Evolutionary conservation across 2,329 filamentous ascomycete species (phyloP).

Genomic region (Ophiocordyceps robertsii): DNA sequence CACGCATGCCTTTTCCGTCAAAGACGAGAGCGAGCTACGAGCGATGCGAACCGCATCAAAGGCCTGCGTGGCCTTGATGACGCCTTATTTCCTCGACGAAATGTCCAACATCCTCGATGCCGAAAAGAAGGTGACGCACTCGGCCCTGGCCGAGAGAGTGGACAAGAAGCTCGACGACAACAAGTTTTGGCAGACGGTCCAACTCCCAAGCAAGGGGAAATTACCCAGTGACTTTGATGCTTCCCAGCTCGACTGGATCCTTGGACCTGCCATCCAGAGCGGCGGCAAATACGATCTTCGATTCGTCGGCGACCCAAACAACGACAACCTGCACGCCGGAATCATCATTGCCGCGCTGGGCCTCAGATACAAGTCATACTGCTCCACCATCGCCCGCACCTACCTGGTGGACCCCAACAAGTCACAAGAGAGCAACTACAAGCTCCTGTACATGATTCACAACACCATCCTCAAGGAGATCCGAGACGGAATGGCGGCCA

Average conservation of each 20-base stretch:
- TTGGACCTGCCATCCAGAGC: constrained; percentile 84
- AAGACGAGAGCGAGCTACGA: constrained; percentile 88
- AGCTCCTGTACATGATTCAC: constrained; percentile 71
- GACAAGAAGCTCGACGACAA: constrained; percentile 83
- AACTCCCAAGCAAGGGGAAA: constrained; percentile 57
- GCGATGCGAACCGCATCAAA: constrained; percentile 90
- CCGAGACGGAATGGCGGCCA: constrained; percentile 70
- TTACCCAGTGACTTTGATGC: constrained; percentile 79
- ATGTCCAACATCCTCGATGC: constrained; percentile 94
- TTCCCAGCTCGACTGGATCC: constrained; percentile 83
- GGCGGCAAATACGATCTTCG: constrained; percentile 90
- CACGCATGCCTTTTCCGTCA: constrained; percentile 71
- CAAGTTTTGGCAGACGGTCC: constrained; percentile 80
- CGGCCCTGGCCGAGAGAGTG: constrained; percentile 71
- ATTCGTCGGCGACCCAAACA: constrained; percentile 64
- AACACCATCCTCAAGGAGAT: constrained; percentile 84
- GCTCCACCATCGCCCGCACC: constrained; percentile 80
- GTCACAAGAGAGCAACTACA: constrained; percentile 88
- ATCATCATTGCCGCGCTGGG: constrained; percentile 90
- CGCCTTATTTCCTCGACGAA: constrained; percentile 92
- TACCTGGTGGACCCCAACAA: constrained; percentile 97
- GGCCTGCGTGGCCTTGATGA: constrained; percentile 88
- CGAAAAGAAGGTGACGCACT: constrained; percentile 94
- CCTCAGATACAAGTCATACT: constrained; percentile 90
- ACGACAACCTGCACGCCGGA: constrained; percentile 73